These are phyloP conservation scores for Omphalea diandra DNA, from an alignment of 441 rosid genomes.

Conservation along the genomic window DNA sequence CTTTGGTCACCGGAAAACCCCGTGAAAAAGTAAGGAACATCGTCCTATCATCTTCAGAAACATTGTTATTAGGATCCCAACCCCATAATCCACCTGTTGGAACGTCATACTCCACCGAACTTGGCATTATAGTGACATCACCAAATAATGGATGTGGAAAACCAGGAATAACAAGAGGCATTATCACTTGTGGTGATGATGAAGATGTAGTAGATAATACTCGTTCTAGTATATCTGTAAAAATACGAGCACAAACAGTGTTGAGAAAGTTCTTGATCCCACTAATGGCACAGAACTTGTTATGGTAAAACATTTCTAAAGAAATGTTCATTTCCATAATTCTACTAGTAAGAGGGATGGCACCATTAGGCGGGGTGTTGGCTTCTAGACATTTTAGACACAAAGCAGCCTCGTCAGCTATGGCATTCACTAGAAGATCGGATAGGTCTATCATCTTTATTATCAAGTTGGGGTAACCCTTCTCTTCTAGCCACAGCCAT, in stretches of 20 bases:
- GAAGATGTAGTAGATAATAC: conserved; percentile 19
- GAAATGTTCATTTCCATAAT: conserved; percentile 32
- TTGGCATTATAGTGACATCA: conserved; percentile 30
- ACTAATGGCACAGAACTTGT: conserved; percentile 44
- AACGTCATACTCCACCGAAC: conserved; percentile 16
- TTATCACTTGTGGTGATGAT: not conserved
- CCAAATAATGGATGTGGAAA: conserved; percentile 69
- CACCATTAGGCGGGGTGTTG: not conserved
- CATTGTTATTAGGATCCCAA: conserved; percentile 37
- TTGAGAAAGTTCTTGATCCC: conserved; percentile 52
- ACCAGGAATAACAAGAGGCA: conserved; percentile 47
- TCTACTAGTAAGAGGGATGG: conserved; percentile 37
- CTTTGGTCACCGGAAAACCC: conserved; percentile 53
- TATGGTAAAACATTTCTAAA: conserved; percentile 30
- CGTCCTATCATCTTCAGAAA: conserved; percentile 54
- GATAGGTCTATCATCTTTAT: conserved; percentile 27
- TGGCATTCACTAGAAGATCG: conserved; percentile 28
- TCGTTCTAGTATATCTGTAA: conserved; percentile 45
- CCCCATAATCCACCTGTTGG: conserved; percentile 47
- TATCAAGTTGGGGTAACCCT: conserved; percentile 39
- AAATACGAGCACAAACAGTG: conserved; percentile 45
- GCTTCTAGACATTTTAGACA: conserved; percentile 36
- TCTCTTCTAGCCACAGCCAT: conserved; percentile 72
- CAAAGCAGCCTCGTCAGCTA: conserved; percentile 46
- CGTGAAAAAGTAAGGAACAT: conserved; percentile 73